Conservation (phyloP, 257 asterid species). For the Nicotiana otophora region DNA sequence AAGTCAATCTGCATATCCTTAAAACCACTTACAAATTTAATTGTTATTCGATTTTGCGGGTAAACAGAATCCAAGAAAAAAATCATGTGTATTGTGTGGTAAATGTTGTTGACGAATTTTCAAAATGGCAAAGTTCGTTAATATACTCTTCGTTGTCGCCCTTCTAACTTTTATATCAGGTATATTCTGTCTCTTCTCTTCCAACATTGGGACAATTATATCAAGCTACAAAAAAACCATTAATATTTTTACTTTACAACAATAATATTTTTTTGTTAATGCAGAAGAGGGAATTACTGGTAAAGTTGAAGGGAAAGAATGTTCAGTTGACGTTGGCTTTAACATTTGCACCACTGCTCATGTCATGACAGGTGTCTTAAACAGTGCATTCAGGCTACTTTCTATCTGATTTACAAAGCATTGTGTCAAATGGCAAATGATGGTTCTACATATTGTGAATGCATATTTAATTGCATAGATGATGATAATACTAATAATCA, state of each 20-base stretch:
- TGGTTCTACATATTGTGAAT: slow-evolving; percentile 5
- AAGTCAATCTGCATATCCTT: too few relatives aligned
- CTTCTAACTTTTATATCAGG: neutral
- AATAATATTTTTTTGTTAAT: neutral
- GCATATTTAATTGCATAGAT: neutral
- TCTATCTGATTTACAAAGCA: neutral
- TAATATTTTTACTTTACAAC: neutral
- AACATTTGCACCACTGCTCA: neutral
- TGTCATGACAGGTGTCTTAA: neutral
- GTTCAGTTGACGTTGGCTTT: neutral
- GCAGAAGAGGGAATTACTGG: neutral
- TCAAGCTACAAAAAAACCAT: neutral
- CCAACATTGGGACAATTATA: neutral
- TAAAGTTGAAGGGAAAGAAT: neutral
- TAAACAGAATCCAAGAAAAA: neutral
- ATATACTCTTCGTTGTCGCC: neutral
- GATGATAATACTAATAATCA: neutral
- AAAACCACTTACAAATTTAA: too few relatives aligned
- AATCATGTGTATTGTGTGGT: neutral
- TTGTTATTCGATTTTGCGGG: too few relatives aligned
- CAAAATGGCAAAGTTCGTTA: neutral
- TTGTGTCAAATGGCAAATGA: neutral
- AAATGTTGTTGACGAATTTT: neutral
- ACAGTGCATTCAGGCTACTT: neutral
- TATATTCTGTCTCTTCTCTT: neutral